Conservation (phyloP, 331 rosid genomes). For the Rosa hybrid region DNA sequence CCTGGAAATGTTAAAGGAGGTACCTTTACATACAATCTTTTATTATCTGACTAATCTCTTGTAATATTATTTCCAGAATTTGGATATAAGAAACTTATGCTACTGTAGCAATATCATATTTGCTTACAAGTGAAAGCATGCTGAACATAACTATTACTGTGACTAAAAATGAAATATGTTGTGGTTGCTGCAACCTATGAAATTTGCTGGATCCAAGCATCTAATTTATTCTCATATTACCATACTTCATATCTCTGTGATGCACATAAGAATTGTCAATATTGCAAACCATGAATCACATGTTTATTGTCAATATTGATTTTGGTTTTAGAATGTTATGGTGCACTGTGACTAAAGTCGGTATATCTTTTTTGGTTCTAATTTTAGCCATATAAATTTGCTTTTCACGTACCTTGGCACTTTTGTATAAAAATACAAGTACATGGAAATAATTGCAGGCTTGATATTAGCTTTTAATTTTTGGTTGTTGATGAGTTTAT, state of each 20-base stretch:
- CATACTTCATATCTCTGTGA: neutral
- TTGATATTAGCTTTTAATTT: no score
- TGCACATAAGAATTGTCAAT: neutral
- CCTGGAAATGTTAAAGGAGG: constrained; percentile 86
- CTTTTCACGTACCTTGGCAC: no score
- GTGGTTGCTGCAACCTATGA: neutral
- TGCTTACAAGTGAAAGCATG: neutral
- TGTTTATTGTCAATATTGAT: no score
- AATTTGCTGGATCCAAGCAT: neutral
- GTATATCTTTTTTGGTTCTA: no score
- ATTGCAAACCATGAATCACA: no score
- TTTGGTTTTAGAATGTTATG: no score
- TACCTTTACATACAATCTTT: constrained; percentile 30
- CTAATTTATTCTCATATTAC: neutral
- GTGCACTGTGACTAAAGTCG: no score
- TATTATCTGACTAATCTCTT: neutral
- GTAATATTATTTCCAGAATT: neutral
- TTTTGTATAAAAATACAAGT: no score
- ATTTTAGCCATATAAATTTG: no score
- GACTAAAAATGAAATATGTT: neutral
- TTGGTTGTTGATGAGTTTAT: no score
- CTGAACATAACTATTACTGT: neutral
- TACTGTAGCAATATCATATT: neutral
- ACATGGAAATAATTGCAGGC: no score
- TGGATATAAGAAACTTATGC: neutral